A percentile compares a stretch with the other conserved stretches of the same genome.
phyloP scores from a whole-genome alignment of 2,329 filamentous ascomycete species.

The Huntiella savannae region DNA sequence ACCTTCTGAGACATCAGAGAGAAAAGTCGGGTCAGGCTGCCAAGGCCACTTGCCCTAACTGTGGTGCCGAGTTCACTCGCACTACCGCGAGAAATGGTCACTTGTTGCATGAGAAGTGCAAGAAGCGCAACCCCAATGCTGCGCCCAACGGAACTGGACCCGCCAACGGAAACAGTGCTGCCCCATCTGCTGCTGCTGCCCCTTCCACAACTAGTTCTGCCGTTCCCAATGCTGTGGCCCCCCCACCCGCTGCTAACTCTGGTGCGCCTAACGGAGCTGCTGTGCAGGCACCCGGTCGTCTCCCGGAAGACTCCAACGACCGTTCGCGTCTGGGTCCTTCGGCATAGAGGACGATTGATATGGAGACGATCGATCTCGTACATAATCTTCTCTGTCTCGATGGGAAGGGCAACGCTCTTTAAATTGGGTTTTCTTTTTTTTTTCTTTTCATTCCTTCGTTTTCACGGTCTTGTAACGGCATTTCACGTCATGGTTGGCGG shows the following conservation, averaged over 20 bases:
- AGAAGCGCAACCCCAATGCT: conserved; percentile 27
- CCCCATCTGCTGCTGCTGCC: not conserved
- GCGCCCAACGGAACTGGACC: conserved; percentile 1
- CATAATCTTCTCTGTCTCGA: not conserved
- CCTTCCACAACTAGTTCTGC: not conserved
- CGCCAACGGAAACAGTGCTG: not conserved
- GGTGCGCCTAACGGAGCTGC: not conserved
- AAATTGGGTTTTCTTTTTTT: not conserved
- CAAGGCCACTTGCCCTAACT: conserved; percentile 79
- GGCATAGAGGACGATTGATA: not conserved
- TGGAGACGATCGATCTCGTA: not conserved
- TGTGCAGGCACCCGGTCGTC: no score
- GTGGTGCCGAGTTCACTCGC: conserved; percentile 81
- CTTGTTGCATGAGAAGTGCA: conserved; percentile 74
- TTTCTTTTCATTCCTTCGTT: not conserved
- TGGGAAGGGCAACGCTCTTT: no score
- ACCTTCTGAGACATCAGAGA: conserved; percentile 75
- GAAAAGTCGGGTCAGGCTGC: conserved; percentile 84
- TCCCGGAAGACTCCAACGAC: not conserved
- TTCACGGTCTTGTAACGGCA: not conserved
- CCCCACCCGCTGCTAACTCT: not conserved
- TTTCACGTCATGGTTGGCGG: not conserved
- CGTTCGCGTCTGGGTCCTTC: not conserved
- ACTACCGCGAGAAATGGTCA: conserved; percentile 81
- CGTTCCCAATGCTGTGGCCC: not conserved